phyloP scores from a whole-genome alignment of 208 protist genomes.

The Leishmania braziliensis region DNA sequence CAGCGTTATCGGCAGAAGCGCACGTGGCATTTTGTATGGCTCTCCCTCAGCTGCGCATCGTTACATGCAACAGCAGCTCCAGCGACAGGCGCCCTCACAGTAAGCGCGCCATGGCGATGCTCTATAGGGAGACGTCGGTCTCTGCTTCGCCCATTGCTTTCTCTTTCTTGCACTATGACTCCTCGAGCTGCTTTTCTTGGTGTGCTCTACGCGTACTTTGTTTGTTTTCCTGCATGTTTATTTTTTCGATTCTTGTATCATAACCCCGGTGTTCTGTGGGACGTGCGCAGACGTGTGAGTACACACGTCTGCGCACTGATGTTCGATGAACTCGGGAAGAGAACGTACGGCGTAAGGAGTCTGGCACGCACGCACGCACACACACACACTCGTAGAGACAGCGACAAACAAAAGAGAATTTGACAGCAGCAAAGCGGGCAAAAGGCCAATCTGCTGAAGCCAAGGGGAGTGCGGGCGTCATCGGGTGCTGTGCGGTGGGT shows the following conservation, averaged over 20 bases:
- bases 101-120: conserved; percentile 3
- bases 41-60: conserved; percentile 13
- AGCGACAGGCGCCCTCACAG: not conserved
- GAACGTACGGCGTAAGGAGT: too few relatives aligned
- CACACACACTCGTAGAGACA: not conserved
- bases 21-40: conserved; percentile 19
- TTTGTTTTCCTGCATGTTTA: too few relatives aligned
- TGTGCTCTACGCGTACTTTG: too few relatives aligned
- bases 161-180: not conserved
- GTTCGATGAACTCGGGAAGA: too few relatives aligned
- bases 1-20: not conserved
- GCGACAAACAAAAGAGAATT: not conserved
- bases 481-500: not conserved
- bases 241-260: too few relatives aligned
- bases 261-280: too few relatives aligned
- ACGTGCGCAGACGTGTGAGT: too few relatives aligned
- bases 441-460: not conserved
- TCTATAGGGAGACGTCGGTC: not conserved
- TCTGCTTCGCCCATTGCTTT: not conserved
- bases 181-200: not conserved
- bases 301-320: too few relatives aligned
- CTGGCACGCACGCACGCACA: too few relatives aligned
- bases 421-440: not conserved
- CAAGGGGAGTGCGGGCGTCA: not conserved
- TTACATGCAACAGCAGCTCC: conserved; percentile 20